A percentile compares a stretch with the other conserved stretches of the same genome.
Evolutionary conservation across 2,329 filamentous ascomycete species (phyloP).

Genomic region (Bretziella fagacearum): DNA sequence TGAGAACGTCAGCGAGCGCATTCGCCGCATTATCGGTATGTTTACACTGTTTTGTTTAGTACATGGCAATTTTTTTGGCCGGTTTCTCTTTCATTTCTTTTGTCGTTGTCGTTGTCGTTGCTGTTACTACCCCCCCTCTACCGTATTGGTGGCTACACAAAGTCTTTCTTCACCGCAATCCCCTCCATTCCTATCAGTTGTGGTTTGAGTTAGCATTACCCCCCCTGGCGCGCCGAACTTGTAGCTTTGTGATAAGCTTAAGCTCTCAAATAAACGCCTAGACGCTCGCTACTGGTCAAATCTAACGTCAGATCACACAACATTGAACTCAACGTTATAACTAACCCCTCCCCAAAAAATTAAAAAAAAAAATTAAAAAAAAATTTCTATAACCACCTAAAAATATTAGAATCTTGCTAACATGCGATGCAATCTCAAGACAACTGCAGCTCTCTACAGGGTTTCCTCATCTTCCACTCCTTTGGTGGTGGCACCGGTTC

Average conservation of each 20-base stretch:
- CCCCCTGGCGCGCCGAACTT: not conserved
- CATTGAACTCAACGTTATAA: not conserved
- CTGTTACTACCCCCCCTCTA: not conserved
- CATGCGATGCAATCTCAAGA: slow-evolving; percentile 27
- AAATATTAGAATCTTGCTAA: slow-evolving; percentile 16
- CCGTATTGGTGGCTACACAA: slow-evolving; percentile 1
- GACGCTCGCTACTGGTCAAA: not conserved
- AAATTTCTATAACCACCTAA: not conserved
- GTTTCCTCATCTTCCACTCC: slow-evolving; percentile 60
- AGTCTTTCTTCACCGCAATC: not conserved
- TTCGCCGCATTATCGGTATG: slow-evolving; percentile 52
- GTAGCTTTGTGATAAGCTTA: not conserved
- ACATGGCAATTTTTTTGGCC: not conserved
- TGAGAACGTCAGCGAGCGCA: slow-evolving; percentile 50
- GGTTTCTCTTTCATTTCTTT: not conserved
- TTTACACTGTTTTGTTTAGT: slow-evolving; percentile 9
- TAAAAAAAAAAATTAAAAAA: not conserved
- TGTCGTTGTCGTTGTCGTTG: not conserved
- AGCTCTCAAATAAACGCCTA: no score
- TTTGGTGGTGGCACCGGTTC: slow-evolving; percentile 58
- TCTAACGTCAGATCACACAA: no score
- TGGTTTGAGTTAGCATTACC: no score
- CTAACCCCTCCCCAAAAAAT: not conserved
- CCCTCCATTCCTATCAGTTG: slow-evolving; percentile 2
- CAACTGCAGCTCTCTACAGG: slow-evolving; percentile 56